phyloP scores from a whole-genome alignment of 257 asterid species.

The Hygrophila difformis region DNA sequence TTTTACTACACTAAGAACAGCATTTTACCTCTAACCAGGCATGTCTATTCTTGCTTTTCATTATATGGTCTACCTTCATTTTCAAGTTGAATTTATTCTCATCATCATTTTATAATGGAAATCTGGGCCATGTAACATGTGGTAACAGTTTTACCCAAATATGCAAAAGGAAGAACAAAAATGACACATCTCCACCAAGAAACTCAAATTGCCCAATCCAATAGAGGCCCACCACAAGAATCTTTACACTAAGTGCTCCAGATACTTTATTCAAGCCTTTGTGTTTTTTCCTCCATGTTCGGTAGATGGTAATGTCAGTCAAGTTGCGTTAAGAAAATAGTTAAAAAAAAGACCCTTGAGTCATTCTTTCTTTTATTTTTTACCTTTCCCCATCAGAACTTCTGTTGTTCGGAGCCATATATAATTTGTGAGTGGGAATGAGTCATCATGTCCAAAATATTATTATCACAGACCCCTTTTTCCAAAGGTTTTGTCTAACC shows the following conservation, averaged over 20 bases:
- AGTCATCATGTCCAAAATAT: slow-evolving; percentile 4
- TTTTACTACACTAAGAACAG: too few relatives aligned
- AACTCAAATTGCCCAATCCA: neutral
- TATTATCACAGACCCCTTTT: neutral
- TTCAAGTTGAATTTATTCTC: too few relatives aligned
- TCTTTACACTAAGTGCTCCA: slow-evolving; percentile 8
- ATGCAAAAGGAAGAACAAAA: neutral
- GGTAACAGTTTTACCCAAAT: neutral
- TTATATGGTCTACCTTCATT: neutral
- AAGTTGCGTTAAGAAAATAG: slow-evolving; percentile 13
- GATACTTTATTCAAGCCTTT: neutral
- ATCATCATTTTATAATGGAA: neutral
- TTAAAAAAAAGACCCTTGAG: neutral
- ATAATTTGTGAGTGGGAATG: too few relatives aligned
- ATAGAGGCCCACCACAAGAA: slow-evolving; percentile 14
- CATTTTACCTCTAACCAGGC: too few relatives aligned
- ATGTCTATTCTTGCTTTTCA: neutral
- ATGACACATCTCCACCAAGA: slow-evolving; percentile 15
- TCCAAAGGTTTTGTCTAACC: neutral
- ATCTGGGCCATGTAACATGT: too few relatives aligned
- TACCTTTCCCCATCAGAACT: too few relatives aligned
- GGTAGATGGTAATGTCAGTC: slow-evolving; percentile 22
- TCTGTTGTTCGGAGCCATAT: too few relatives aligned
- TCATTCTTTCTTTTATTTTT: slow-evolving; percentile 7
- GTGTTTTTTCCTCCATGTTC: slow-evolving; percentile 7